These are phyloP conservation scores for Exophiala sideris DNA, from an alignment of 2,329 filamentous ascomycete species.

Conservation along the genomic window DNA sequence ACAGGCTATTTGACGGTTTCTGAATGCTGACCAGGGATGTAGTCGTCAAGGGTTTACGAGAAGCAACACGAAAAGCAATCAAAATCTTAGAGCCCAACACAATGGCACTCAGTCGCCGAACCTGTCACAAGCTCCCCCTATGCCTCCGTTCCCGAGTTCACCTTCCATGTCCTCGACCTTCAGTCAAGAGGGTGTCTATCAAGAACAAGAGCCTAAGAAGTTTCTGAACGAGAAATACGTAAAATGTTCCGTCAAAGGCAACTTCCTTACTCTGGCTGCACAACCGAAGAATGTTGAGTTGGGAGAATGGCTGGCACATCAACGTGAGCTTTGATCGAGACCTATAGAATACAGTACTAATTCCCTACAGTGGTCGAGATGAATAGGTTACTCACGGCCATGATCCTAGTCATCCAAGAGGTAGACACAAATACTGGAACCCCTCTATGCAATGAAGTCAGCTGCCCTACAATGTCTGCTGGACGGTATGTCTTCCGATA, in stretches of 20 bases:
- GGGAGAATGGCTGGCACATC: constrained; percentile 93
- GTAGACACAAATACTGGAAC: constrained; percentile 71
- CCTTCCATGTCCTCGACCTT: constrained; percentile 39
- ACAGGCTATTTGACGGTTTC: constrained; percentile 23
- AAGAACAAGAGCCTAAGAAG: constrained; percentile 46
- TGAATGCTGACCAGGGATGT: constrained; percentile 31
- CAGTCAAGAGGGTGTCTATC: constrained; percentile 36
- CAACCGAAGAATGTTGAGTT: constrained; percentile 90
- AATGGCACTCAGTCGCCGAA: constrained; percentile 32
- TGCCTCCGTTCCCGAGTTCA: constrained; percentile 37
- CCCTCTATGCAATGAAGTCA: constrained; percentile 77
- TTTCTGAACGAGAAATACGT: constrained; percentile 56
- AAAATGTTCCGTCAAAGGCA: constrained; percentile 90
- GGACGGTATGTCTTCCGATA: constrained; percentile 67
- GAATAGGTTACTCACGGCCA: constrained; percentile 82
- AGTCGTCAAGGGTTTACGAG: constrained; percentile 50
- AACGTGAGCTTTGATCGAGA: constrained; percentile 57
- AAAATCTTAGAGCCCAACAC: constrained; percentile 35
- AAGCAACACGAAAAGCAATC: constrained; percentile 43
- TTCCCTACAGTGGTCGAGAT: constrained; percentile 76
- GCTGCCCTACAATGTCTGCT: constrained; percentile 90
- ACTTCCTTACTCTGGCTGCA: constrained; percentile 93
- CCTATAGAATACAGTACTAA: constrained; percentile 9
- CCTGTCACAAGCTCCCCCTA: constrained; percentile 32
- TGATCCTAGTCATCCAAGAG: constrained; percentile 84